Evolutionary conservation across 2,329 filamentous ascomycete species (phyloP), one percentile per base, ranked within the genome.

Genomic region (Seiridium unicorne): DNA sequence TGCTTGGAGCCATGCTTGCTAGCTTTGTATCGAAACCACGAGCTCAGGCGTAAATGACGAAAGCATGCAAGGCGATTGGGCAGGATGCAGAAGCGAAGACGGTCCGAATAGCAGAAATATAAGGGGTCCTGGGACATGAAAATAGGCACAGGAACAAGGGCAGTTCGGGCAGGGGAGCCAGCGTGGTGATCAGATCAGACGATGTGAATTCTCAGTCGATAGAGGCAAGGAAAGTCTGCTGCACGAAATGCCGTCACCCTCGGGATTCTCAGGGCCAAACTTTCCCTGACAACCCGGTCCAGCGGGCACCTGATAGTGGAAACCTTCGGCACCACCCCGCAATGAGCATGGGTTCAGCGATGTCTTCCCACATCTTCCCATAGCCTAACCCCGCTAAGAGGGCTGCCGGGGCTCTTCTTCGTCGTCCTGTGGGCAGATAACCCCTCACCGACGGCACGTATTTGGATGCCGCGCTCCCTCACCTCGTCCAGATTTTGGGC

Each of bases 1-100:
- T 79, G 73, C 62, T 61, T 57, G 68, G 69, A 63, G 70, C 69
- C 71, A 73, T 73, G 57, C 31, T 69, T 69, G 67, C 69, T 62
- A 60, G 59, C 61, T 62, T 68, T 62, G 61, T 64, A 57, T 59
- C 63, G 61, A 53, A 36, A 53, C 48, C 32, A 59, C 54, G 47
- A 44, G 53, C 11, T 58, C 42, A 51, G 31, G 51, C 55, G 35
- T 42, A 48, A 34, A 58, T 57, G 62, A 55, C 48, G 61, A 60
- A 63, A 68, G 47, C 67, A 70, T 69, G 63, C 65, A 65, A 66
- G 66, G 63, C 63, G 62, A 59, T 55, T 49, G 55, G 26, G 31
- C 31, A 36, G 36, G 34, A n/a, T 5, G 10, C 32, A n/a, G 32
- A 46, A 57, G 42, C 42, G n/a, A 46, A 32, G 13, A 35, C 47